These are phyloP conservation scores for Wickerhamiella dianesei DNA, from an alignment of 805 yeast genomes.

Conservation along the genomic window DNA sequence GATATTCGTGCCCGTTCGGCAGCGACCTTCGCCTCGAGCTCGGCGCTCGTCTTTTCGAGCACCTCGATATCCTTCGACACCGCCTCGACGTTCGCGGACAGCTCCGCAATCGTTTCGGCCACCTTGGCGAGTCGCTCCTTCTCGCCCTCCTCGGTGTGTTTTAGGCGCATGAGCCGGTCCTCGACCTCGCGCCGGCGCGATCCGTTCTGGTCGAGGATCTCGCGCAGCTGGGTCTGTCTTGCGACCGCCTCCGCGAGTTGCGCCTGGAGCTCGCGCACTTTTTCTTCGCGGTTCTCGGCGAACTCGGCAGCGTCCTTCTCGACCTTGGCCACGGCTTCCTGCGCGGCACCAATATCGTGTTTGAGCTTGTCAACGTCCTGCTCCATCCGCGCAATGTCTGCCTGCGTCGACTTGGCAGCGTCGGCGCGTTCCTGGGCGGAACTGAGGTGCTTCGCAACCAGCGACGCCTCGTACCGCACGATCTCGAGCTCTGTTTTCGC, in stretches of 20 bases:
- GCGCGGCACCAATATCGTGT: constrained; percentile 18
- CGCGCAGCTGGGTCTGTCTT: constrained; percentile 3
- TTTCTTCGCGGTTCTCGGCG: constrained; percentile 62
- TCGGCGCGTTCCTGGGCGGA: background rate
- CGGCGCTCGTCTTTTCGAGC: constrained; percentile 64
- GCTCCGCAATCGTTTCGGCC: constrained; percentile 26
- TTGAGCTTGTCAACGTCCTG: background rate
- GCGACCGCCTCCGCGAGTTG: constrained; percentile 24
- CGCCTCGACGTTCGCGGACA: constrained; percentile 36
- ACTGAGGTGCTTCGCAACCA: background rate
- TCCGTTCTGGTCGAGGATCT: constrained; percentile 2
- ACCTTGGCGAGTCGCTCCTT: constrained; percentile 29
- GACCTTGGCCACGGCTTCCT: constrained; percentile 36
- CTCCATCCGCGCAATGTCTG: background rate
- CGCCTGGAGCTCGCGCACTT: constrained; percentile 40
- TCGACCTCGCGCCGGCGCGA: constrained; percentile 5
- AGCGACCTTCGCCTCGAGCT: constrained; percentile 4
- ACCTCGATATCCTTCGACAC: constrained; percentile 65
- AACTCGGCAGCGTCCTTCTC: constrained; percentile 76
- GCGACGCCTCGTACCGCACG: constrained; percentile 4
- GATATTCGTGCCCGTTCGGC: constrained; percentile 5
- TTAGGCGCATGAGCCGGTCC: constrained; percentile 7
- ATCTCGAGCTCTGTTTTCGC: constrained; percentile 10
- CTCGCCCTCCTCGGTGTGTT: constrained; percentile 22
- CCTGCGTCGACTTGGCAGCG: background rate